These are phyloP conservation scores for Calycina herbarum DNA, from an alignment of 2,329 filamentous ascomycete species.

Conservation along the genomic window DNA sequence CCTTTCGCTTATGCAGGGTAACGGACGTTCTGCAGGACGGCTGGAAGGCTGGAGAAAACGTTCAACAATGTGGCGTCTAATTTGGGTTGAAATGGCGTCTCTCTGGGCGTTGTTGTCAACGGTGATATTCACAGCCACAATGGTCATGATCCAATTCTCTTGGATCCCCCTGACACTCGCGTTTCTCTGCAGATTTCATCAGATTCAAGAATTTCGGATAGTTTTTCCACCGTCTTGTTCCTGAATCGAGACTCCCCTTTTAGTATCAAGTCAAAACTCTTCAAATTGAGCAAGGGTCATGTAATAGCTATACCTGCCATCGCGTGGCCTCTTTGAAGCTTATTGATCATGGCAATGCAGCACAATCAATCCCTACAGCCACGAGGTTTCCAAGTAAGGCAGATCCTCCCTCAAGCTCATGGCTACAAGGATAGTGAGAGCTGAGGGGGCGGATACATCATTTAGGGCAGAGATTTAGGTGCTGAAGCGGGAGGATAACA, in stretches of 20 bases:
- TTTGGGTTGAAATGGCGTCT: constrained; percentile 10
- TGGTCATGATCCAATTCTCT: not conserved
- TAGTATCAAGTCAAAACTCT: not conserved
- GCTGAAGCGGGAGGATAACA: constrained; percentile 1
- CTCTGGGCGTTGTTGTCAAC: constrained; percentile 1
- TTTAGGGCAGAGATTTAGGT: not conserved
- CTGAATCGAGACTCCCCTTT: not conserved
- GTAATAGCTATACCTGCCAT: not conserved
- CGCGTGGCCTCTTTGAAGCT: constrained; percentile 4
- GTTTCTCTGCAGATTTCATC: constrained; percentile 7
- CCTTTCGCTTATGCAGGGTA: constrained; percentile 8
- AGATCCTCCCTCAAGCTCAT: constrained; percentile 6
- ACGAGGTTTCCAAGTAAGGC: constrained; percentile 6
- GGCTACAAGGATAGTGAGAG: constrained; percentile 1
- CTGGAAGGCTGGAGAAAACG: constrained; percentile 12
- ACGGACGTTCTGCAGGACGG: constrained; percentile 9
- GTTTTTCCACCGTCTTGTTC: not conserved
- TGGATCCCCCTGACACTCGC: constrained; percentile 2
- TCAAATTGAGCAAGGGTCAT: not conserved
- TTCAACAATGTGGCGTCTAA: constrained; percentile 7
- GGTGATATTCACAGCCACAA: not conserved
- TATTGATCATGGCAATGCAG: constrained; percentile 11
- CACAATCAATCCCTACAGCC: constrained; percentile 11
- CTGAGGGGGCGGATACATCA: not conserved
- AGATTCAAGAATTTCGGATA: constrained; percentile 12